Base-by-base conservation (phyloP, 2,329 filamentous ascomycete species). In the Cladophialophora carrionii region DNA sequence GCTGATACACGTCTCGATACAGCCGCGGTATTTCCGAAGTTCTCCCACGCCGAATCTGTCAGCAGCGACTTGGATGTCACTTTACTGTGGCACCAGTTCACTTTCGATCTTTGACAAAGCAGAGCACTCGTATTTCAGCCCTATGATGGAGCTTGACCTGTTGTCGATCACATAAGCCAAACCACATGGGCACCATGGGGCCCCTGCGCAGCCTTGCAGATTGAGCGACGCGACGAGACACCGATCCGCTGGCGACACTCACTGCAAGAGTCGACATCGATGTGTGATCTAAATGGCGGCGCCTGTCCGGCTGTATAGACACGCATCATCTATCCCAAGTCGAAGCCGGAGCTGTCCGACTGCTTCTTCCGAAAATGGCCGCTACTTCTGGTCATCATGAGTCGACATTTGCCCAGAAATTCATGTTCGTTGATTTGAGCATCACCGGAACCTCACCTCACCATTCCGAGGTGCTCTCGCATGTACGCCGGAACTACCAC, bases 401-500 rank as follows among this genome's bases (percentile, higher is more conserved):
- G 17, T 43, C 17, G 56, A n/a, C 14, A 12, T 34, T n/a, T 12
- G 41, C 41, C n/a, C 37, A 34, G 41, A 58, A 49, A 46, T 58
- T 32, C 46, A 24, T 58, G 41, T 49, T 58, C 41, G 56, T 49
- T 26, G 46, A 49, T 58, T 49, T 43, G 5, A 49, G 26, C 41
- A 34, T 5, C 17, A 7, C 37, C 6, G 9, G 26, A 22, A 20
- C 1, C 34, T 57, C 55, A 10, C 26, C 24, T 32, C 34, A 48
- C 26, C 26, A 57, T 8, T 57, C 55, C 14, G 34, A 24, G 46
- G 55, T 57, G 22, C 41, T 57, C 41, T 57, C 55, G 22, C 55
- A 57, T 20, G 41, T 57, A 9, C 55, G 37, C 29, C 55, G 29
- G 24, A 57, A 57, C 41, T 57, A 57, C 48, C 41, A 48, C 29